Conservation (phyloP, 495 filamentous ascomycete genomes). For the Lasiosphaeriaceae sp. region DNA sequence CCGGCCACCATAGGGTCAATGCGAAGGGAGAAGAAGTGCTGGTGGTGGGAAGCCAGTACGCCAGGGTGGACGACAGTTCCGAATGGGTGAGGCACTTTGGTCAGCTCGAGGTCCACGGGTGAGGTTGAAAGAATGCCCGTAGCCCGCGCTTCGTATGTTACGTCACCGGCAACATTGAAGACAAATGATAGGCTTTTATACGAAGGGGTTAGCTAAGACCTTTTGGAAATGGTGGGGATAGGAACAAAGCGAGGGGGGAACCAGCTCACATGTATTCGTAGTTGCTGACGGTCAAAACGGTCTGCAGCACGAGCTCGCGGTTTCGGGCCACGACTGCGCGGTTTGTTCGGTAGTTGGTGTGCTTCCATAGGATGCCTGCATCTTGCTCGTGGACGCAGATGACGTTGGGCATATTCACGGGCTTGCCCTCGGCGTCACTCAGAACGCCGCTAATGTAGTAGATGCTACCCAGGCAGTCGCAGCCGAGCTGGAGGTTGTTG, state of each 20-base stretch:
- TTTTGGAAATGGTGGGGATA: not conserved
- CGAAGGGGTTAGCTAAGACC: not conserved
- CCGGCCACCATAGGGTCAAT: slow-evolving; percentile 82
- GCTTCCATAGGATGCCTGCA: slow-evolving; percentile 73
- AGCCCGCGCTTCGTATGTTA: slow-evolving; percentile 76
- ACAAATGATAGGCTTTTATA: slow-evolving; percentile 60
- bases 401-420: slow-evolving; percentile 62
- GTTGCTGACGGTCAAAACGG: slow-evolving; percentile 74
- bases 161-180: slow-evolving; percentile 79
- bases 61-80: slow-evolving; percentile 86
- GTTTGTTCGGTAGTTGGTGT: slow-evolving; percentile 74
- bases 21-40: slow-evolving; percentile 87
- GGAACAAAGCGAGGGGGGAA: not conserved
- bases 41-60: slow-evolving; percentile 70
- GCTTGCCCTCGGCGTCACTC: slow-evolving; percentile 52
- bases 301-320: slow-evolving; percentile 71
- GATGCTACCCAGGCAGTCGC: slow-evolving; percentile 71
- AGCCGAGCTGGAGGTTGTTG: slow-evolving; percentile 68
- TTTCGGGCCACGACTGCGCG: slow-evolving; percentile 62
- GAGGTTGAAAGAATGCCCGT: slow-evolving; percentile 84
- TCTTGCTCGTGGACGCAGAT: slow-evolving; percentile 78
- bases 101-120: slow-evolving; percentile 67
- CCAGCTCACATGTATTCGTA: slow-evolving; percentile 67
- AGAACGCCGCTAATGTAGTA: slow-evolving; percentile 65
- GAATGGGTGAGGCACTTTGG: slow-evolving; percentile 49